Evolutionary conservation across 306 rosid species (phyloP), one percentile per base, ranked within the genome.

Genomic region (Inga leiocalycina): DNA sequence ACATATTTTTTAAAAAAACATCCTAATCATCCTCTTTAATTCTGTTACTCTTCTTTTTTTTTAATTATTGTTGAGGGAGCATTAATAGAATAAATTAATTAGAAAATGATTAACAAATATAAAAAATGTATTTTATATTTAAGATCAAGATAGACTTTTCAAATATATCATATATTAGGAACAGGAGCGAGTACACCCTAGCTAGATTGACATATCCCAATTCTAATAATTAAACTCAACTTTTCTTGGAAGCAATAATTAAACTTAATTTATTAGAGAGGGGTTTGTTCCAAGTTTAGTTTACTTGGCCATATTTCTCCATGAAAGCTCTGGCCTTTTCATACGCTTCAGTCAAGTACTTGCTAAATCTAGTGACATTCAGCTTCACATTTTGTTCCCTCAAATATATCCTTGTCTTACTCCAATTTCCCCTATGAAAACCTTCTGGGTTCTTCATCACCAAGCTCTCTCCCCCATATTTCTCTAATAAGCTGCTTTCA

Each of bases 401-500:
- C 81, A 79, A 61, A 37, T 88, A 85, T 51, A 85, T 2, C 0
- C 51, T 8, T n/a, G 4, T 64, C 5, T 74, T 78, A 1, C 35
- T 13, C 88, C 87, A 83, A 5, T 77, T 74, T 0, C 59, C 72
- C 13, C 27, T 14, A 0, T 7, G 16, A 80, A n/a, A 88, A 59
- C 84, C 77, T 0, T 0, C 0, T 0, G 89, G 87, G 14, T 84
- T 61, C 61, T 87, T 84, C 45, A 87, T 7, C 46, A 64, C 81
- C 69, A 85, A 49, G 62, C 87, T 83, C 46, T 88, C 27, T 10
- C 51, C 20, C 5, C 89, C 89, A 85, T 74, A 88, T 0, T 4
- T 75, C 70, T 79, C 78, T 3, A 13, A 8, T 41, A 85, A 83
- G 44, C 81, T 85, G 12, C 91, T 88, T 37, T 88, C 89, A 69